A percentile compares a stretch with the other conserved stretches of the same genome.
These are phyloP conservation scores for Pseudogymnoascus sp. DNA, from an alignment of 2,329 filamentous ascomycete genomes.

Conservation along the genomic window DNA sequence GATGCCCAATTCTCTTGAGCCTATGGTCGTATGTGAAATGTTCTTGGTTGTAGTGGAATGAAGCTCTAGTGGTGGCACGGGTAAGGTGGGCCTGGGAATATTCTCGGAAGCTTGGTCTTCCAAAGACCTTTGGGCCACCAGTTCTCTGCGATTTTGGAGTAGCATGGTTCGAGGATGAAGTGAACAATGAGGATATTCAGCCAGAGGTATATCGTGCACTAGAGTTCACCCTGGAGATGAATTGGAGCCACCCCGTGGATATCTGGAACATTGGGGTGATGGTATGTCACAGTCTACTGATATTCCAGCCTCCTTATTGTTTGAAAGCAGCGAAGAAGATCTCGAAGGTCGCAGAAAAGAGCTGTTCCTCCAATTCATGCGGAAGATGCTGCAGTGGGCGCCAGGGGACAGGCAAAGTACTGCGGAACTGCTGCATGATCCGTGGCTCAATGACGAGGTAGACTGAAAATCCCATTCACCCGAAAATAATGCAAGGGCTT, in stretches of 20 bases:
- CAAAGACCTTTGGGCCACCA: constrained; percentile 24
- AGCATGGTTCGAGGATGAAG: constrained; percentile 14
- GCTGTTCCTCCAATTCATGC: constrained; percentile 26
- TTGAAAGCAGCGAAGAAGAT: constrained; percentile 17
- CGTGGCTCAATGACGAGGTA: constrained; percentile 20
- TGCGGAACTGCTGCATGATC: constrained; percentile 26
- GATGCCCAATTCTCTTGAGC: too few relatives aligned
- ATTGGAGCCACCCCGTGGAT: constrained; percentile 26
- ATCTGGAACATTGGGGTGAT: constrained; percentile 31
- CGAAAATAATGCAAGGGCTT: not conserved
- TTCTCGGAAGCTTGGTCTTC: constrained; percentile 22
- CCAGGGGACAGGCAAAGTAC: constrained; percentile 28
- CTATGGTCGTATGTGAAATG: too few relatives aligned
- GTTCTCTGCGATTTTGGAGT: constrained; percentile 27
- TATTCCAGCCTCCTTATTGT: not conserved
- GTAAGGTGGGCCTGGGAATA: too few relatives aligned
- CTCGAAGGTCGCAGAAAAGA: constrained; percentile 25
- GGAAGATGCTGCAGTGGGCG: constrained; percentile 28
- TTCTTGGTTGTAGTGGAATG: too few relatives aligned
- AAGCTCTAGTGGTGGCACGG: too few relatives aligned
- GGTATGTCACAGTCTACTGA: constrained; percentile 19
- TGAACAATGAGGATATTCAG: constrained; percentile 17
- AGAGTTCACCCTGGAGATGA: constrained; percentile 18
- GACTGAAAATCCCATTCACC: not conserved
- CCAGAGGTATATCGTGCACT: constrained; percentile 22